phyloP scores from a whole-genome alignment of 2,329 filamentous ascomycete species.

The Ascochyta lentis region DNA sequence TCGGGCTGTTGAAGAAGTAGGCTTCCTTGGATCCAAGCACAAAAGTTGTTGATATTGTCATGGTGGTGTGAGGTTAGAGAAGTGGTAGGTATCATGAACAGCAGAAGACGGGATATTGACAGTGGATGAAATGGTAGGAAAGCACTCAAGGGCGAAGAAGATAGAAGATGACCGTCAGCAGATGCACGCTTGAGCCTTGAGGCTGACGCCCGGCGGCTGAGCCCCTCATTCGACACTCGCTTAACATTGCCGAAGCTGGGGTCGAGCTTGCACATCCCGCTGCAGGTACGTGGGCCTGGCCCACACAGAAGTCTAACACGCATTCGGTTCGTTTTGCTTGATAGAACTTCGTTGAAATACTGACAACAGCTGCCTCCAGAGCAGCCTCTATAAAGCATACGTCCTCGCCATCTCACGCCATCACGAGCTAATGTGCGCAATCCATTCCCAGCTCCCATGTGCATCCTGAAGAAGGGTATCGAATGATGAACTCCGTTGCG shows the following conservation, averaged over 20 bases:
- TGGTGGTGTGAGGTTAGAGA: slow-evolving; percentile 9
- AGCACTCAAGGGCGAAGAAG: neutral
- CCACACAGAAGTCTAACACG: neutral
- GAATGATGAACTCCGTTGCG: slow-evolving; percentile 11
- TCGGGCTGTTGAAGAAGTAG: slow-evolving; percentile 45
- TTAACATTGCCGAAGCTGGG: slow-evolving; percentile 17
- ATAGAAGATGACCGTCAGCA: neutral
- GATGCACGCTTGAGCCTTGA: neutral
- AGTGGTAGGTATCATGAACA: neutral
- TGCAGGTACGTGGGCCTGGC: slow-evolving; percentile 10
- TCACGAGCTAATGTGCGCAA: neutral
- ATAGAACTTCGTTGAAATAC: neutral
- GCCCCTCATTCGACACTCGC: slow-evolving; percentile 23
- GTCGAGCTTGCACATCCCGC: slow-evolving; percentile 14
- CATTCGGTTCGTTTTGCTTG: neutral
- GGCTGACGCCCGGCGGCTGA: slow-evolving; percentile 4
- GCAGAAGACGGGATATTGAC: neutral
- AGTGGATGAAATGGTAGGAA: neutral
- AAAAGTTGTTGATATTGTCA: slow-evolving; percentile 40
- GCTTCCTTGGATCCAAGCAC: slow-evolving; percentile 35
- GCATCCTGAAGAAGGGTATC: slow-evolving; percentile 8
- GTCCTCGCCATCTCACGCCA: neutral
- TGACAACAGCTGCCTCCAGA: neutral
- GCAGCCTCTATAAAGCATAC: neutral
- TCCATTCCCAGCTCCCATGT: neutral